Base-by-base conservation (phyloP, 176 grass and related monocot species). In the Phragmites australis region DNA sequence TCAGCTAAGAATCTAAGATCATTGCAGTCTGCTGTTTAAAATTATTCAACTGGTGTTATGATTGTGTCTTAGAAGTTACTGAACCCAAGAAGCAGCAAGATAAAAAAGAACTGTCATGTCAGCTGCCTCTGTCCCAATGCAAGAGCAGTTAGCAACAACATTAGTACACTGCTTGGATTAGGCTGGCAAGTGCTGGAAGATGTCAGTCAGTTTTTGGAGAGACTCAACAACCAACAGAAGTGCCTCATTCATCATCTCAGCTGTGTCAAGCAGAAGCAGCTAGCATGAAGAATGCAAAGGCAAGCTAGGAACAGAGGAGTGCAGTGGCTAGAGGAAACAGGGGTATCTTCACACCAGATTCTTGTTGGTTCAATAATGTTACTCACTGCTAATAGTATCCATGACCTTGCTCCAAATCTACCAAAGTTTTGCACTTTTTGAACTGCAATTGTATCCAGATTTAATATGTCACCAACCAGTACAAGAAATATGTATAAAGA, bases 41-140 rank as follows among this genome's bases (percentile, higher is more conserved):
- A 34, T 34, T 54, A 25, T 42, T 49, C 17, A 16, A 40, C 27
- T 26, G 26, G 25, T 21, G 76, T 15, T 23, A 70, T 70, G 29
- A 51, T 84, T n/a, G 47, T 61, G 74, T 60, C 43, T 68, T 41
- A 25, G 18, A 79, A 72, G 34, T 72, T 72, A 51, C 75, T 62
- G 30, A 79, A 62, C 67, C 57, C 66, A 72, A 79, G 22, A 61
- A 42, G 74, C 54, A 85, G 39, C 44, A 62, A 0, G 55, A 71
- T 79, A 30, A 52, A 77, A 45, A 79, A 45, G 58, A 74, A 86
- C 26, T 48, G 16, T 44, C 67, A 46, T 64, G 57, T 73, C 58
- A 66, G 57, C 26, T 86, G 68, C 63, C 39, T 6, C 3, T n/a
- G 68, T 54, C 57, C 25, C 9, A 73, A 46, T 65, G 27, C 10